Base-by-base conservation (phyloP, 2,329 filamentous ascomycete genomes). In the Tympanopsis confertula region DNA sequence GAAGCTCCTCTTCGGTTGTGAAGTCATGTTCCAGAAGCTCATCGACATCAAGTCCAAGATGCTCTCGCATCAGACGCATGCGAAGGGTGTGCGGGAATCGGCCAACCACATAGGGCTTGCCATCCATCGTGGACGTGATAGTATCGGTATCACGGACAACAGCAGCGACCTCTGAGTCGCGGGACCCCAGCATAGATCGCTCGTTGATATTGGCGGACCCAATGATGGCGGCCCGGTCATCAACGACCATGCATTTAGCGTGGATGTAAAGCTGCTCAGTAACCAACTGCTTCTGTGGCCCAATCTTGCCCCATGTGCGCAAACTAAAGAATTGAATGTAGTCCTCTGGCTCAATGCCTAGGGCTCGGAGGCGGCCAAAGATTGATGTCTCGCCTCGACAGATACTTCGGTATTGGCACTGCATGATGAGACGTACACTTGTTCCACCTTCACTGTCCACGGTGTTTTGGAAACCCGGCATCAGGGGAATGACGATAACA, bases 141-240 rank as follows among this genome's bases (percentile, higher is more conserved):
- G 94, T 87, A 55, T 95, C 86, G 1, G 85, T 89, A 54, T 98
- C 91, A 38, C 89, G 78, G 30, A 98, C 84, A 32, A 96, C 73
- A 5, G 88, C 82, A 4, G 89, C 91, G 44, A 85, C 78, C 59
- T 98, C 91, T 0, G 89, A 95, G 57, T 98, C 91, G 50, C 91
- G 77, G 36, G 76, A 82, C 5, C 91, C 91, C 43, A 95, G 59
- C 86, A 96, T 87, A 5, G 89, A 96, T 35, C 91, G 79, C 58
- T 98, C 91, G 50, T 98, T 98, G 66, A 98, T 96, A 55, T 98
- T 98, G 38, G 91, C 91, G 35, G 89, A 96, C 14, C 91, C 91
- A 49, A 98, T 98, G 43, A 98, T 78, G 15, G 82, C 89, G 41
- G 91, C 77, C 22, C 89, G 78, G 52, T 98, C 91, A 56, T 98